Conservation (phyloP, 495 filamentous ascomycete species). For the Physcia stellaris region DNA sequence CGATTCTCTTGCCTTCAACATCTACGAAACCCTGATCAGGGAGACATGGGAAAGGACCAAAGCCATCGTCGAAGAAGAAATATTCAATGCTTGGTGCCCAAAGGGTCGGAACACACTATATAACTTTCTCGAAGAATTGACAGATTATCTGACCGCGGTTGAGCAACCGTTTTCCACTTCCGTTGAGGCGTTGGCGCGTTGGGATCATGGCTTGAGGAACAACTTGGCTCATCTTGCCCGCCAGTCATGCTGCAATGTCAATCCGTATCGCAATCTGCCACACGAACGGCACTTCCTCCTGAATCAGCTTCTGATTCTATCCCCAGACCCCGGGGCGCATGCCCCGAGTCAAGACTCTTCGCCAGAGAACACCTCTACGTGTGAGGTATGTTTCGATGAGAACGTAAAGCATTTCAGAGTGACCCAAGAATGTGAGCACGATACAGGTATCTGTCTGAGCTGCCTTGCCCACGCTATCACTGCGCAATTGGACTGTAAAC, state of each 20-base stretch:
- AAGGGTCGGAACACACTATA: neutral
- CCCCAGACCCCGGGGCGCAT: neutral
- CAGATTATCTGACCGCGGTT: neutral
- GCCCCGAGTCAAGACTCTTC: neutral
- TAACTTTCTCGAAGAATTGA: neutral
- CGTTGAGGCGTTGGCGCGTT: neutral
- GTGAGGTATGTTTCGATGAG: neutral
- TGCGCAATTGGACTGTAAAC: neutral
- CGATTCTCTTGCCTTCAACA: neutral
- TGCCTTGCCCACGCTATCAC: neutral
- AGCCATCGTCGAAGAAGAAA: neutral
- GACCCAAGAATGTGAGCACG: slow-evolving; percentile 25
- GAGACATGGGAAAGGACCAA: neutral
- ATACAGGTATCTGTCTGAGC: neutral
- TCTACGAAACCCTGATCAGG: neutral
- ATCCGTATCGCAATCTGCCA: neutral
- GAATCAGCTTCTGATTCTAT: neutral
- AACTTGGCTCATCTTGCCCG: neutral
- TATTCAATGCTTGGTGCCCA: neutral
- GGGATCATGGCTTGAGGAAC: neutral
- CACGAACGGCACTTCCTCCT: neutral
- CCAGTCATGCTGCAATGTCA: neutral
- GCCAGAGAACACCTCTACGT: neutral
- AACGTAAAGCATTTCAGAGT: slow-evolving; percentile 37
- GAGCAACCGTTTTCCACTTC: neutral